Conservation (phyloP, 2,329 filamentous ascomycete genomes). For the Fusarium buxicola region DNA sequence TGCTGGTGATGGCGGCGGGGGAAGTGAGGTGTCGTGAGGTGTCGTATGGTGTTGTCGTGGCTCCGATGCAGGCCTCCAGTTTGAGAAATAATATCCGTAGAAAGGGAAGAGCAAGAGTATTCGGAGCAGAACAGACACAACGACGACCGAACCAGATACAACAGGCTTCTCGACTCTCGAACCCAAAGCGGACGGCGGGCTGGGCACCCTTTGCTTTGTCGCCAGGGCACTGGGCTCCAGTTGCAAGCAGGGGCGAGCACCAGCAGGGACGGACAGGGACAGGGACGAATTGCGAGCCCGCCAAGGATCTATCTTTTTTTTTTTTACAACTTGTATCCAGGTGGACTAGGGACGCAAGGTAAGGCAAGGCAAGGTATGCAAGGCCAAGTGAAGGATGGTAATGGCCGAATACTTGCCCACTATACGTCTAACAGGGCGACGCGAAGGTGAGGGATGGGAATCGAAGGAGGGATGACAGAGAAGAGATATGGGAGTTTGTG, state of each 20-base stretch:
- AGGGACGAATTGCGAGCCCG: constrained; percentile 35
- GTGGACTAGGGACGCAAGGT: constrained; percentile 3
- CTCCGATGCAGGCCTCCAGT: constrained; percentile 34
- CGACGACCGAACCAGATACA: constrained; percentile 27
- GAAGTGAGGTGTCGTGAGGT: constrained; percentile 39
- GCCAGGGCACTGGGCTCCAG: constrained; percentile 42
- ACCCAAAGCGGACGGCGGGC: constrained; percentile 16
- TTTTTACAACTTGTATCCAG: constrained; percentile 10
- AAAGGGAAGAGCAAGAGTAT: constrained; percentile 23
- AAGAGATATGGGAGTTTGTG: constrained; percentile 10
- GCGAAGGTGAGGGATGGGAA: constrained; percentile 12
- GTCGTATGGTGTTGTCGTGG: constrained; percentile 22
- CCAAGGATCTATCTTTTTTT: constrained; percentile 37
- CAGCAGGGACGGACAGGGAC: constrained; percentile 20
- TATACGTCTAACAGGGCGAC: constrained; percentile 18
- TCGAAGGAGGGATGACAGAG: constrained; percentile 17
- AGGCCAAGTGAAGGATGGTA: constrained; percentile 6
- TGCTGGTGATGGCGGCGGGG: constrained; percentile 35
- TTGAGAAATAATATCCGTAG: constrained; percentile 26
- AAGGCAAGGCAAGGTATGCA: background rate
- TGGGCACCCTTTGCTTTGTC: constrained; percentile 41
- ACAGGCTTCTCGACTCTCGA: constrained; percentile 26
- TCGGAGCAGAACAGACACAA: constrained; percentile 25
- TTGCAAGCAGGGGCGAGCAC: constrained; percentile 36
- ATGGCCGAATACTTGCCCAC: constrained; percentile 7